Base-by-base conservation (phyloP, 495 filamentous ascomycete genomes). In the Aspergillus hancockii region DNA sequence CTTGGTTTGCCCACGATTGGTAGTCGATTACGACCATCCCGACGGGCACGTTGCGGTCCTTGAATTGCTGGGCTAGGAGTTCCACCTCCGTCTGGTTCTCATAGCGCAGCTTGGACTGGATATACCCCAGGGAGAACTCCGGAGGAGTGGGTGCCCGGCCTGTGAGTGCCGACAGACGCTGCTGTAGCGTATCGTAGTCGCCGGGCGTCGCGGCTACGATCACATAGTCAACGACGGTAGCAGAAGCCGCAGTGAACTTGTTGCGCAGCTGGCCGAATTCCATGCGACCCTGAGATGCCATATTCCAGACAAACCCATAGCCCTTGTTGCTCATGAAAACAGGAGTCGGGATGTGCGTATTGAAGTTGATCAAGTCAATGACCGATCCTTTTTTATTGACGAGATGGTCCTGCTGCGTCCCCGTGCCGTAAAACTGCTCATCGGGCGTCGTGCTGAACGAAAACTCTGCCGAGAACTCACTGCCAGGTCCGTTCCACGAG, bases 41-140 rank as follows among this genome's bases (percentile, higher is more conserved):
- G 1, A 73, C 65, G 4, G 71, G 71, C 25, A 73, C 63, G 7
- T 66, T 13, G 22, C 57, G 54, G 16, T 54, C 36, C 0, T 67
- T 52, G 43, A 69, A 71, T 7, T 63, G 25, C 50, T 65, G 58
- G 13, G 71, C 68, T 8, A 73, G 57, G 2, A 56, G 46, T 1
- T 67, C 34, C 1, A 71, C 56, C 46, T 73, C 71, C 0, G 60
- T 64, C 36, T 73, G 65, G 28, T 67, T 71, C 54, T 71, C 66
- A 54, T 73, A 73, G 8, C 71, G 67, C n/a, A 73, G 55, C 52
- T 73, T 73, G 12, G 64, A 71, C 56, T 73, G 71, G 25, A 67
- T 64, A 47, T 69, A 73, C 10, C 71, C 71, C 4, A 73, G 54
- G 14, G 64, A 64, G 62, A 64, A 73, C 23, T 66, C 61, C 4